A percentile compares a stretch with the other conserved stretches of the same genome.
Conservation (phyloP, 768 basidiomycete genomes). For the Calvatia gigantea region DNA sequence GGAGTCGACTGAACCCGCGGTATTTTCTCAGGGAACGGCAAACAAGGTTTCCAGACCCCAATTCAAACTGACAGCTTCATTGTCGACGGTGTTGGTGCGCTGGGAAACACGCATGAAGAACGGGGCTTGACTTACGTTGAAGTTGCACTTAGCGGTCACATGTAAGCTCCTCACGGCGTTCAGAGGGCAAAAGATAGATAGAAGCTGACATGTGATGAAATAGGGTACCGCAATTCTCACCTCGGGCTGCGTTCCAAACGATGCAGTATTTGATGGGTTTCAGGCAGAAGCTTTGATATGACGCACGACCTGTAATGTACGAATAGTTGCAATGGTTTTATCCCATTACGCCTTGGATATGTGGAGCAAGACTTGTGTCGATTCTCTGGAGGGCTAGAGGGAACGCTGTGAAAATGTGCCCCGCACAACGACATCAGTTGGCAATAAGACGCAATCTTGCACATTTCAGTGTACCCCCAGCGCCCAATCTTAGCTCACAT, state of each 20-base stretch:
- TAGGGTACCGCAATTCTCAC: constrained; percentile 68
- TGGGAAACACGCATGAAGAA: constrained; percentile 63
- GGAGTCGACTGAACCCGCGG: background rate
- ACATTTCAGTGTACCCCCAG: too few species aligned
- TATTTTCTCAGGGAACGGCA: constrained; percentile 37
- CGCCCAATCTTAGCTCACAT: too few species aligned
- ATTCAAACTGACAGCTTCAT: constrained; percentile 64
- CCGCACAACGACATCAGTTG: too few species aligned
- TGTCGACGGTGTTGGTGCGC: constrained; percentile 66
- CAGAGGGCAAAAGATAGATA: background rate
- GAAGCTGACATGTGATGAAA: background rate
- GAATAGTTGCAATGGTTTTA: too few species aligned
- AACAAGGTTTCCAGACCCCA: constrained; percentile 73
- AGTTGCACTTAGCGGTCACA: constrained; percentile 67
- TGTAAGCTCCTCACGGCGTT: constrained; percentile 35
- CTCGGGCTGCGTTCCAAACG: constrained; percentile 61
- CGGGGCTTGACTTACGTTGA: constrained; percentile 67
- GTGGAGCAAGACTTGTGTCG: too few species aligned
- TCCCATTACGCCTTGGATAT: too few species aligned
- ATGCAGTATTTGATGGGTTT: constrained; percentile 70
- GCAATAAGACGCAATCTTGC: too few species aligned
- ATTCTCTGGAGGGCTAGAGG: too few species aligned
- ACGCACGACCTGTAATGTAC: too few species aligned
- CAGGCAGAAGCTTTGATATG: constrained; percentile 40
- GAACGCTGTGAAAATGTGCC: too few species aligned